A percentile compares a stretch with the other conserved stretches of the same genome.
Evolutionary conservation across 2,329 filamentous ascomycete species (phyloP).

Genomic region (Aureobasidium uvarum): DNA sequence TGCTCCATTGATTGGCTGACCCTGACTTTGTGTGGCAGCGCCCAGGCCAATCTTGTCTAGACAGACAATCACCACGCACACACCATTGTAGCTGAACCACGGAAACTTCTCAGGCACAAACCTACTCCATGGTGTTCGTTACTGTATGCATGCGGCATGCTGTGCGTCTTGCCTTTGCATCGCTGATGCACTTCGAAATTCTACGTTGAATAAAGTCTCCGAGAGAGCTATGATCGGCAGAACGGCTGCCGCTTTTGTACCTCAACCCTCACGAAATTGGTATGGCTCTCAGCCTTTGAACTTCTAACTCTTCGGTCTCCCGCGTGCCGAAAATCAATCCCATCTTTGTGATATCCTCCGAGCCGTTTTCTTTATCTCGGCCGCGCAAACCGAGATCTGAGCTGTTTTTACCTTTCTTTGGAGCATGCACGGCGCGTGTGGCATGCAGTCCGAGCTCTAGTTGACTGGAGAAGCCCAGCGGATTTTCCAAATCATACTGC

Average conservation of each 20-base stretch:
- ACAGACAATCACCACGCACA: neutral
- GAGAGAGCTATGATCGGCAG: conserved; percentile 7
- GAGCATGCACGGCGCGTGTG: neutral
- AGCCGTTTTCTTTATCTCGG: conserved; percentile 1
- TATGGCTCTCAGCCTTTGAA: conserved; percentile 1
- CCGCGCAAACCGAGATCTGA: neutral
- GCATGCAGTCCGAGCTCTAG: conserved; percentile 5
- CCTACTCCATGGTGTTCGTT: conserved; percentile 10
- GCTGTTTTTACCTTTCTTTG: neutral
- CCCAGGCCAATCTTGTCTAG: conserved; percentile 16
- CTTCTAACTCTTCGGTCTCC: neutral
- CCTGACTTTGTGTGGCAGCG: conserved; percentile 20
- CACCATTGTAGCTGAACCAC: conserved; percentile 19
- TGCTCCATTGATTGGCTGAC: conserved; percentile 22
- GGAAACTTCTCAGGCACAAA: conserved; percentile 15
- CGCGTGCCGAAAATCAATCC: conserved; percentile 1
- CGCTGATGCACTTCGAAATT: conserved; percentile 2
- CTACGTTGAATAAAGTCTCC: conserved; percentile 16
- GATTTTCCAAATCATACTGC: conserved; percentile 17
- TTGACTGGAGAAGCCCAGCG: conserved; percentile 31
- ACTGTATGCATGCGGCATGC: conserved; percentile 14
- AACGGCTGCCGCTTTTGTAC: conserved; percentile 1
- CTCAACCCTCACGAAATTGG: conserved; percentile 4
- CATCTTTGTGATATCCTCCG: neutral
- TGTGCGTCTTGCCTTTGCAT: conserved; percentile 5